Base-by-base conservation (phyloP, 2,329 filamentous ascomycete species). In the Talaromyces sp. region DNA sequence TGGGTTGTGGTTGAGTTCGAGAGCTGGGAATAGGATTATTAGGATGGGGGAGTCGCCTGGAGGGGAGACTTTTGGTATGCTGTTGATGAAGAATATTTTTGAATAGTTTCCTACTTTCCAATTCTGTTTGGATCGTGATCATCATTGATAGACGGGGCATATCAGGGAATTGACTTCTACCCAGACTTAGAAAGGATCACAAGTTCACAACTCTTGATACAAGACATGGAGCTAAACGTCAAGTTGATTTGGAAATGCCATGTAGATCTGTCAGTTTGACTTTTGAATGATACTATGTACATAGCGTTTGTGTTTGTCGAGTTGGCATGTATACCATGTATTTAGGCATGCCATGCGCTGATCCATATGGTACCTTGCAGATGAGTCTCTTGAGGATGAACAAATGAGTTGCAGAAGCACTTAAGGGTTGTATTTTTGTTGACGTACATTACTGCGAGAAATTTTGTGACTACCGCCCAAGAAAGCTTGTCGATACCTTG, bases 1-100 rank as follows among this genome's bases (percentile, higher is more conserved):
- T 77, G 78, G 86, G 71, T 81, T 89, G 61, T 98, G 95, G 95
- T 77, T 95, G 73, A 92, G 89, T 75, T 76, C 79, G 15, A 82
- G 80, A 69, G 88, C 86, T 72, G 93, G 93, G 5, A 99, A 98
- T 79, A 85, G 91, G 63, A 85, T 99, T 69, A 86, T 87, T 77
- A 86, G 92, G 74, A 89, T 93, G 76, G 83, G 91, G 59, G 76
- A 73, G 60, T 86, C 90, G 68, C 66, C 66, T n/a, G 66, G 63
- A 11, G 60, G 61, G 11, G 64, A 61, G 17, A 59, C 54, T 8
- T 68, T 68, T 61, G 66, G 63, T 17, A 45, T 63, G 45, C 31
- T 66, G 19, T 58, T 68, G 51, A 34, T 68, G 64, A 51, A 66
- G 22, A 68, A 66, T 43, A 22, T 68, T 34, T 66, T 68, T 68